Base-by-base conservation (phyloP, 2,329 filamentous ascomycete genomes). In the Fusarium euwallaceae region DNA sequence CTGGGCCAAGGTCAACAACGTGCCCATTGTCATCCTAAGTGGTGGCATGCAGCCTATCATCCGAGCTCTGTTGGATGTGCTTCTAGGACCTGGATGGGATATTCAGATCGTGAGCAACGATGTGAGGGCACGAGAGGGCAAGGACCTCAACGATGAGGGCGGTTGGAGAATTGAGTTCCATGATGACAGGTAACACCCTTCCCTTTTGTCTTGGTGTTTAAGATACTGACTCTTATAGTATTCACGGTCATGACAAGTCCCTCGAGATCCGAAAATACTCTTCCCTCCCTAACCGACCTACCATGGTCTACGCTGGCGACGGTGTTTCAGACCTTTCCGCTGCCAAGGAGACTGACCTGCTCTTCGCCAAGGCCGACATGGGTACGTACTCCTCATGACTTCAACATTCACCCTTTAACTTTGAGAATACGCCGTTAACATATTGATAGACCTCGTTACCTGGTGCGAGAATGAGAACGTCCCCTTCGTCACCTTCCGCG, bases 181-280 rank as follows among this genome's bases (percentile, higher is more conserved):
- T 80, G 95, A 99, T 81, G 94, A 96, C 71, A 95, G 91, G 91
- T 92, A 80, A 80, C 83, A 51, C 4, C 14, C 11, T 12, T 6
- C 12, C 16, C 6, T 14, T 22, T 10, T 16, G 22, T 11, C 14
- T 11, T 27, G 24, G 8, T 16, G 3, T 43, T 8, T 16, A 37
- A 32, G 20, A 17, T 41, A 56, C 65, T 77, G 58, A 77, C 53
- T 27, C 34, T 24, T 11, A 69, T 72, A 94, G 93, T 80, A 89
- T 92, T 68, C 97, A 97, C 79, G 97, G 97, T n/a, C 97, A 99
- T 82, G 96, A 99, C 88, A 99, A 99, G 90, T 95, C 93, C 29
- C 87, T 96, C 64, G 94, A 97, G 81, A 95, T 99, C 79, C 91
- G 94, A 75, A 95, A 95, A 61, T 98, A 98, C 84, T 92, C 93